A percentile compares a stretch with the other conserved stretches of the same genome.
Conservation (phyloP, 2,329 filamentous ascomycete species). For the Tolypocladium ovalisporum region DNA sequence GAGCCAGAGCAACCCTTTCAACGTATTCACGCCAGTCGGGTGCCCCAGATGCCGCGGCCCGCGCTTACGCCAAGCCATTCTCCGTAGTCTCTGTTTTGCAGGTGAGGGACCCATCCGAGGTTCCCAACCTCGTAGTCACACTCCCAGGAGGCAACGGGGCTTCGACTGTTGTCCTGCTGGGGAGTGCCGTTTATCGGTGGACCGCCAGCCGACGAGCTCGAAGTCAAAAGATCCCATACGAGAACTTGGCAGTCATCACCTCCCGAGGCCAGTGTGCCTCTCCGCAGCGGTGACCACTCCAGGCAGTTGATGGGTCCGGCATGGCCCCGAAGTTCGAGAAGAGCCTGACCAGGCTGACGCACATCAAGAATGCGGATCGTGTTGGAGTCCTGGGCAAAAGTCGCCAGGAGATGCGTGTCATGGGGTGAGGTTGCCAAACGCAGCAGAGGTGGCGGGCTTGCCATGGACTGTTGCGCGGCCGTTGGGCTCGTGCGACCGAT, state of each 20-base stretch:
- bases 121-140: slow-evolving; percentile 84
- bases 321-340: slow-evolving; percentile 88
- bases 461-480: slow-evolving; percentile 66
- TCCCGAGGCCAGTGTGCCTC: slow-evolving; percentile 83
- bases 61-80: slow-evolving; percentile 81
- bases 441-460: slow-evolving; percentile 65
- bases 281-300: slow-evolving; percentile 83
- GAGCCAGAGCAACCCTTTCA: too few relatives aligned
- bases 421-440: slow-evolving; percentile 85
- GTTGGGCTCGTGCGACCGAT: slow-evolving; percentile 58
- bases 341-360: slow-evolving; percentile 86
- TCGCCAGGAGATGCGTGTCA: slow-evolving; percentile 91
- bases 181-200: slow-evolving; percentile 37
- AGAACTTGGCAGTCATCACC: slow-evolving; percentile 87
- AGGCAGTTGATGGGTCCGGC: slow-evolving; percentile 79
- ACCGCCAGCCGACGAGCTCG: slow-evolving; percentile 28
- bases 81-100: slow-evolving; percentile 56
- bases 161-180: slow-evolving; percentile 46
- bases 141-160: slow-evolving; percentile 67
- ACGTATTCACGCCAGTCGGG: slow-evolving; percentile 33
- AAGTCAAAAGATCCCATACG: slow-evolving; percentile 83
- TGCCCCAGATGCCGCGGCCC: slow-evolving; percentile 72
- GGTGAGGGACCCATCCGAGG: slow-evolving; percentile 70
- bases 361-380: slow-evolving; percentile 93
- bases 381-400: slow-evolving; percentile 87